Percentiles rank a stretch among this genome's conserved stretches.
Conservation (phyloP, 306 rosid genomes). For the Castanospermum australe region DNA sequence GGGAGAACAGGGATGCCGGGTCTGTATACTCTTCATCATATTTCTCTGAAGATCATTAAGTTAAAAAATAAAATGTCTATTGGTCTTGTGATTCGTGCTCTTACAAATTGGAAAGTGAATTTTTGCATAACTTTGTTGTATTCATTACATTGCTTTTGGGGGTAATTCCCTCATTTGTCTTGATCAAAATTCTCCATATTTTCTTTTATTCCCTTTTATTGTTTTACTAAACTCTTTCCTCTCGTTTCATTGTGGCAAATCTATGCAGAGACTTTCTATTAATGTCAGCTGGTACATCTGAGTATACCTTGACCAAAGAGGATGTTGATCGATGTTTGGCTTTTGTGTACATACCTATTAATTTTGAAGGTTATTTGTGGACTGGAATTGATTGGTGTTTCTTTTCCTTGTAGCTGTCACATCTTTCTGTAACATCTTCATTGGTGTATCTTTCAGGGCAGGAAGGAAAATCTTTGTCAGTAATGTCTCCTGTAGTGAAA, state of each 20-base stretch:
- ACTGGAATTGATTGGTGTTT: slow-evolving; percentile 9
- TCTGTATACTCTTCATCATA: slow-evolving; percentile 41
- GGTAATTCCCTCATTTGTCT: neutral
- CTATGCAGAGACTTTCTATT: slow-evolving; percentile 56
- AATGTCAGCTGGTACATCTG: slow-evolving; percentile 81
- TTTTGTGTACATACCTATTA: slow-evolving; percentile 82
- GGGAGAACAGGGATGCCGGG: slow-evolving; percentile 72
- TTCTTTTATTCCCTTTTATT: neutral
- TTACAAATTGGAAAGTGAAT: slow-evolving; percentile 16
- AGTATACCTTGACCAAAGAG: slow-evolving; percentile 81
- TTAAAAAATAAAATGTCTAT: neutral
- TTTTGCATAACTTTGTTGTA: slow-evolving; percentile 6
- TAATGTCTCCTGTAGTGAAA: slow-evolving; percentile 62
- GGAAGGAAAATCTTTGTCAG: slow-evolving; percentile 81
- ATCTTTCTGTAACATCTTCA: slow-evolving; percentile 17
- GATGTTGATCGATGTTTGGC: slow-evolving; percentile 77
- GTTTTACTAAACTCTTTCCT: slow-evolving; percentile 20
- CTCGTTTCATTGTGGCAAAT: slow-evolving; percentile 25
- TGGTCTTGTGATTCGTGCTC: slow-evolving; percentile 11
- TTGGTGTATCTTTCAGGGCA: slow-evolving; percentile 61
- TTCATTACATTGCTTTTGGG: neutral
- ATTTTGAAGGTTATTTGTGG: slow-evolving; percentile 73
- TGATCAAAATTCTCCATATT: neutral
- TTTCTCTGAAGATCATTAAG: neutral
- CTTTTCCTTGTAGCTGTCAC: slow-evolving; percentile 15